phyloP scores from a whole-genome alignment of 1,284 basidiomycete genomes.

The Ustilago xerochloae region DNA sequence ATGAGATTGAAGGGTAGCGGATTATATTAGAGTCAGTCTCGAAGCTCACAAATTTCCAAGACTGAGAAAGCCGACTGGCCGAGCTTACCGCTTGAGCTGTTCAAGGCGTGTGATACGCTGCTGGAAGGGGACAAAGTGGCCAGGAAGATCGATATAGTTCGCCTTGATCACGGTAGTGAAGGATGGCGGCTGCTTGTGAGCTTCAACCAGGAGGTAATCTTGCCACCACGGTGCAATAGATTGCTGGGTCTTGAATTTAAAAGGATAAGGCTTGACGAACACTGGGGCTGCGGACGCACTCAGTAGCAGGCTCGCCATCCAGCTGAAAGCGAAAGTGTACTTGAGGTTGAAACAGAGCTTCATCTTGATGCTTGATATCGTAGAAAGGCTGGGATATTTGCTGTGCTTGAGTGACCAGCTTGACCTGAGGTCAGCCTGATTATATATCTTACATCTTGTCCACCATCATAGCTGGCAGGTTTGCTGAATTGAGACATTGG shows the following conservation, averaged over 20 bases:
- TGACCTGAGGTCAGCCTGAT: too few relatives aligned
- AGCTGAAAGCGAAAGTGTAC: background rate
- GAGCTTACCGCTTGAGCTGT: slow-evolving; percentile 1
- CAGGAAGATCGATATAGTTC: background rate
- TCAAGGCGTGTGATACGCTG: background rate
- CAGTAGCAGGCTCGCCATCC: background rate
- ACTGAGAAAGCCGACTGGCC: too few relatives aligned
- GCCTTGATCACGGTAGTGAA: background rate
- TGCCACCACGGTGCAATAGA: background rate
- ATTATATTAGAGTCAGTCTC: background rate
- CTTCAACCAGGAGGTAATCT: background rate
- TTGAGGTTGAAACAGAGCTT: background rate
- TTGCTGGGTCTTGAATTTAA: background rate
- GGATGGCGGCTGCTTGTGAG: background rate
- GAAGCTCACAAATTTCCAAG: background rate
- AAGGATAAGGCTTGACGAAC: background rate
- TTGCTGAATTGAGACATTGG: too few relatives aligned
- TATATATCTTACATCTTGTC: too few relatives aligned
- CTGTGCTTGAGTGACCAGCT: too few relatives aligned
- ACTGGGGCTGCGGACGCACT: background rate
- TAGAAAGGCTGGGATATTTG: too few relatives aligned
- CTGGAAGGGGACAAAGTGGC: background rate
- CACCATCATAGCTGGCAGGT: too few relatives aligned
- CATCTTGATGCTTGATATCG: too few relatives aligned
- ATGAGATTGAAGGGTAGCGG: background rate